Percentiles rank a stretch among this genome's conserved stretches.
phyloP scores from a whole-genome alignment of 2,329 filamentous ascomycete genomes.

The Gyromitra esculenta region DNA sequence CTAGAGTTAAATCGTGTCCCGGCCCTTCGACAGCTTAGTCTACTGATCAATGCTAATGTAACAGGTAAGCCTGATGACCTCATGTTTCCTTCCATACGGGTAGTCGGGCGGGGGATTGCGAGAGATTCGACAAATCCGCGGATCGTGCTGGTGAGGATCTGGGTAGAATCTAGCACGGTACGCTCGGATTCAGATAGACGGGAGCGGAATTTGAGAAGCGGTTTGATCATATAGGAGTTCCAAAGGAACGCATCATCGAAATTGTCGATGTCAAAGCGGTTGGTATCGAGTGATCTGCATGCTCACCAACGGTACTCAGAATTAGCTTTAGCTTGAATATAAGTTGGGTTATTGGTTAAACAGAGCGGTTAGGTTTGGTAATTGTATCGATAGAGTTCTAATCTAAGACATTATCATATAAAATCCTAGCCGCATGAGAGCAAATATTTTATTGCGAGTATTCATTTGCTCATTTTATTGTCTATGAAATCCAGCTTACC shows the following conservation, averaged over 20 bases:
- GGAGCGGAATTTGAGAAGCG: constrained; percentile 87
- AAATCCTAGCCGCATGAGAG: neutral
- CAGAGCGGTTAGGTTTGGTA: neutral
- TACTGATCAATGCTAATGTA: constrained; percentile 86
- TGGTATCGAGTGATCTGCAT: constrained; percentile 74
- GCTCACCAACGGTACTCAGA: constrained; percentile 47
- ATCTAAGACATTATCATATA: neutral
- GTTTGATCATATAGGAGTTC: constrained; percentile 99
- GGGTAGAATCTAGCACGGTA: constrained; percentile 81
- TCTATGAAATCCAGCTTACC: constrained; percentile 63
- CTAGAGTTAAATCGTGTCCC: constrained; percentile 97
- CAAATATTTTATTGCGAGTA: constrained; percentile 6
- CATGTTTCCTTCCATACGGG: constrained; percentile 58
- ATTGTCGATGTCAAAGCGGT: constrained; percentile 88
- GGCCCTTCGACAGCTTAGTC: constrained; percentile 87
- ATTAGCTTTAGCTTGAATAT: constrained; percentile 24
- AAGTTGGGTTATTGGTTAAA: neutral
- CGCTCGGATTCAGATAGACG: constrained; percentile 79
- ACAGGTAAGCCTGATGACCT: constrained; percentile 73
- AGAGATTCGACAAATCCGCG: constrained; percentile 90
- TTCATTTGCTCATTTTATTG: neutral
- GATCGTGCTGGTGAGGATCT: constrained; percentile 91
- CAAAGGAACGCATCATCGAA: constrained; percentile 92
- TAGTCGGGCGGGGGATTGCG: constrained; percentile 77
- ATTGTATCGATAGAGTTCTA: constrained; percentile 5